These are phyloP conservation scores for Apiotrichum montevideense DNA, from an alignment of 1,284 basidiomycete species.

Conservation along the genomic window DNA sequence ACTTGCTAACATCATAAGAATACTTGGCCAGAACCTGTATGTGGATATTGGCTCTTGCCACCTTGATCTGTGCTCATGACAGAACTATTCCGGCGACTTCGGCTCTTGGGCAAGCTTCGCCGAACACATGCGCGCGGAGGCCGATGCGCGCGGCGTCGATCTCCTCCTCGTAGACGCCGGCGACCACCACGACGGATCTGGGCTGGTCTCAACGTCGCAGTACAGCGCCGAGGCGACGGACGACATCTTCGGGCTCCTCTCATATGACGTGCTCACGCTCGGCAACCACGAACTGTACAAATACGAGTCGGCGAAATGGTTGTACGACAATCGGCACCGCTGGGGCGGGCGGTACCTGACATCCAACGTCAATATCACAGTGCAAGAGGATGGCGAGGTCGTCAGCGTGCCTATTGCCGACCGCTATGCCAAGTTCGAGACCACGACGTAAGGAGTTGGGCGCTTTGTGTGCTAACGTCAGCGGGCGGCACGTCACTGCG, in stretches of 20 bases:
- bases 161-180: constrained; percentile 44
- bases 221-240: constrained; percentile 65
- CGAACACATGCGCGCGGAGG: constrained; percentile 68
- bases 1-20: constrained; percentile 25
- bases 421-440: constrained; percentile 68
- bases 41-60: constrained; percentile 1
- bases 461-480: constrained; percentile 8
- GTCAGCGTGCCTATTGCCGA: constrained; percentile 46
- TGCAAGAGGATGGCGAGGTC: constrained; percentile 52
- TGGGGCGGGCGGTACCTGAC: constrained; percentile 65
- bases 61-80: not conserved
- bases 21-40: constrained; percentile 47
- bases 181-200: constrained; percentile 66
- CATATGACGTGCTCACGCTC: constrained; percentile 76
- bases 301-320: constrained; percentile 67
- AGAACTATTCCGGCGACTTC: constrained; percentile 57
- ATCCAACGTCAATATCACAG: constrained; percentile 77
- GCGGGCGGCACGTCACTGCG: constrained; percentile 64
- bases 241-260: constrained; percentile 66
- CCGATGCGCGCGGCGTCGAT: constrained; percentile 45
- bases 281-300: constrained; percentile 87
- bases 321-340: constrained; percentile 62
- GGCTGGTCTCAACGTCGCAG: constrained; percentile 27
- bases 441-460: constrained; percentile 54
- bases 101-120: constrained; percentile 78